Evolutionary conservation across 768 basidiomycete species (phyloP).

Genomic region (Panaeolus papilionaceus): DNA sequence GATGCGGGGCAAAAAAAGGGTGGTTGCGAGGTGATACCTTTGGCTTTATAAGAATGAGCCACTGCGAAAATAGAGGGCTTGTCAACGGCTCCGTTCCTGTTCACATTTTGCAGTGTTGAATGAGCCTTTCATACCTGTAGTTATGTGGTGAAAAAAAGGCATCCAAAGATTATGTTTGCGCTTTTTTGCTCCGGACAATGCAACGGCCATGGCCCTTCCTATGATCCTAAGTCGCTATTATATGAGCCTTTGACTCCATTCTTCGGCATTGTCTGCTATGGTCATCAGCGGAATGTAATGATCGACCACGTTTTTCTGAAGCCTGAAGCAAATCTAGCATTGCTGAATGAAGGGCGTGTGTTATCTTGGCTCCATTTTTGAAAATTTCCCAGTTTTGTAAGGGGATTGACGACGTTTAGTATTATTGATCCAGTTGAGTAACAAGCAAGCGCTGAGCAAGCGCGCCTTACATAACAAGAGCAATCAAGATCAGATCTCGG

Average conservation of each 20-base stretch:
- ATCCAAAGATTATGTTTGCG: background rate
- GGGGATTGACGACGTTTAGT: no score
- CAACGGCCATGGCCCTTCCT: background rate
- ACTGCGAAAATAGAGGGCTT: background rate
- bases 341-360: background rate
- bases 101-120: background rate
- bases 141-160: slow-evolving; percentile 12
- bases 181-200: background rate
- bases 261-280: background rate
- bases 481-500: slow-evolving; percentile 8
- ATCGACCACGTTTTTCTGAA: background rate
- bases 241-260: slow-evolving; percentile 9
- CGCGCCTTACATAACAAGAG: slow-evolving; percentile 10
- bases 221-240: slow-evolving; percentile 6
- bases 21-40: background rate
- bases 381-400: background rate
- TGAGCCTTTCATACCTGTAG: slow-evolving; percentile 15
- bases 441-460: slow-evolving; percentile 11
- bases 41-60: background rate
- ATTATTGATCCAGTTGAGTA: background rate
- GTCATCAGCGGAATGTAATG: slow-evolving; percentile 6
- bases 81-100: background rate
- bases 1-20: background rate
- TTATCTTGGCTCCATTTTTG: background rate
- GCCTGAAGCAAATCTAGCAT: background rate